These are phyloP conservation scores for Termitomyces sp. DNA, from an alignment of 768 basidiomycete genomes.

Conservation along the genomic window DNA sequence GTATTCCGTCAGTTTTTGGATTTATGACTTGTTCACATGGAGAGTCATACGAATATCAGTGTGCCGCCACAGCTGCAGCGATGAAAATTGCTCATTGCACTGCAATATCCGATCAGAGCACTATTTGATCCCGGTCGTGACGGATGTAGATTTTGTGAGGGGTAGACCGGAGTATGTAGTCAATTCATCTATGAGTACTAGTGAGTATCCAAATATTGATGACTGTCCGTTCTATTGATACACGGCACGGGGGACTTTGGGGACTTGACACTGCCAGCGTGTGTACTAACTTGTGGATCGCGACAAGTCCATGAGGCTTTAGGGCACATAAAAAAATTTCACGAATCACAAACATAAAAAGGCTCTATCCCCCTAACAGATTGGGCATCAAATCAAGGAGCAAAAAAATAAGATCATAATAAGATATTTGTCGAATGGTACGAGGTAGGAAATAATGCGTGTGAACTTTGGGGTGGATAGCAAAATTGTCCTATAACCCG, in stretches of 20 bases:
- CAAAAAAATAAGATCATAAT: neutral
- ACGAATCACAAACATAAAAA: neutral
- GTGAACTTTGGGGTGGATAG: slow-evolving; percentile 19
- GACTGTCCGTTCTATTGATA: neutral
- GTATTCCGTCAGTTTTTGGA: too few relatives aligned
- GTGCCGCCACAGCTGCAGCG: neutral
- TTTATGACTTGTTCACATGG: neutral
- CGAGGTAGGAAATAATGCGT: slow-evolving; percentile 17
- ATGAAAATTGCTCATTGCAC: neutral
- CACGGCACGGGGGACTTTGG: too few relatives aligned
- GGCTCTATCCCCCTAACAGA: neutral
- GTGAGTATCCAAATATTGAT: neutral
- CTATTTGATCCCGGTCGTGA: neutral
- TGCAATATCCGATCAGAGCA: neutral
- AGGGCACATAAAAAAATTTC: neutral
- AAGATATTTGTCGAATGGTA: slow-evolving; percentile 3
- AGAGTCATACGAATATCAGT: neutral
- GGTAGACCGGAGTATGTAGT: neutral
- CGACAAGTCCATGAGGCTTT: neutral
- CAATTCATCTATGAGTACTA: neutral
- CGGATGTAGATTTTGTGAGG: neutral
- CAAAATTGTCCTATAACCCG: slow-evolving; percentile 17
- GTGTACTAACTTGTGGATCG: neutral
- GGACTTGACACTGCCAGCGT: neutral
- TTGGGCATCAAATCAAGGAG: neutral